A percentile compares a stretch with the other conserved stretches of the same genome.
These are phyloP conservation scores for Arthonia radiata DNA, from an alignment of 495 filamentous ascomycete genomes.

Conservation along the genomic window DNA sequence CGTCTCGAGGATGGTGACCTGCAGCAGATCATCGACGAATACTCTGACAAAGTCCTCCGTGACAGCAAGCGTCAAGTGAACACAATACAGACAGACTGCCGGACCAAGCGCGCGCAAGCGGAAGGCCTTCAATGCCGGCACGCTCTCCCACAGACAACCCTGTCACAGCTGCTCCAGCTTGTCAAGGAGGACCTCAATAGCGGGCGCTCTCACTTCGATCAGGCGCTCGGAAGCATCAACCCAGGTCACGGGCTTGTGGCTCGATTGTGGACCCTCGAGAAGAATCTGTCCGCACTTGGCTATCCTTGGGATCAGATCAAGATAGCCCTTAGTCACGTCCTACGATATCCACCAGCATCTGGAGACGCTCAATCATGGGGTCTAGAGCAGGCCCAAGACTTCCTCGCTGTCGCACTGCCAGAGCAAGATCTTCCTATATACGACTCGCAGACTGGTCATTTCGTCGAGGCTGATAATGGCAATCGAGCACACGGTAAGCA, in stretches of 20 bases:
- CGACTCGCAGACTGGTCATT: conserved; percentile 19
- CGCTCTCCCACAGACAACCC: conserved; percentile 42
- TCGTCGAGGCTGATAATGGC: conserved; percentile 11
- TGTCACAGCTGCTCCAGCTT: too few relatives aligned
- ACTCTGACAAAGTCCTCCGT: conserved; percentile 29
- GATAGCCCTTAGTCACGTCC: conserved; percentile 36
- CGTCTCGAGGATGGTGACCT: conserved; percentile 63
- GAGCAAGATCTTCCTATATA: conserved; percentile 48
- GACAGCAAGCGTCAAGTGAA: conserved; percentile 7
- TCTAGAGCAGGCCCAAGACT: conserved; percentile 65
- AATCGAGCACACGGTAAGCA: conserved; percentile 6
- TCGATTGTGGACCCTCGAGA: conserved; percentile 68
- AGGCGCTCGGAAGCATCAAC: too few relatives aligned
- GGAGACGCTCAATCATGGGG: conserved; percentile 38
- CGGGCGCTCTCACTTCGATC: too few relatives aligned
- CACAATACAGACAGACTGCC: conserved; percentile 6
- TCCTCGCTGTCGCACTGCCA: conserved; percentile 49
- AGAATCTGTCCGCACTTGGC: conserved; percentile 37
- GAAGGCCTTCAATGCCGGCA: conserved; percentile 19
- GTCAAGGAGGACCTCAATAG: conserved; percentile 48
- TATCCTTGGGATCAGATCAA: conserved; percentile 39
- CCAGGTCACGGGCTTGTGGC: too few relatives aligned
- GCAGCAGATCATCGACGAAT: conserved; percentile 59
- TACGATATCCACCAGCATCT: conserved; percentile 18
- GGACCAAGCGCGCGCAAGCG: conserved; percentile 4